Percentiles rank a stretch among this genome's conserved stretches.
Evolutionary conservation across 2,329 filamentous ascomycete genomes (phyloP).

Genomic region (Ceratocystis alfenasii): DNA sequence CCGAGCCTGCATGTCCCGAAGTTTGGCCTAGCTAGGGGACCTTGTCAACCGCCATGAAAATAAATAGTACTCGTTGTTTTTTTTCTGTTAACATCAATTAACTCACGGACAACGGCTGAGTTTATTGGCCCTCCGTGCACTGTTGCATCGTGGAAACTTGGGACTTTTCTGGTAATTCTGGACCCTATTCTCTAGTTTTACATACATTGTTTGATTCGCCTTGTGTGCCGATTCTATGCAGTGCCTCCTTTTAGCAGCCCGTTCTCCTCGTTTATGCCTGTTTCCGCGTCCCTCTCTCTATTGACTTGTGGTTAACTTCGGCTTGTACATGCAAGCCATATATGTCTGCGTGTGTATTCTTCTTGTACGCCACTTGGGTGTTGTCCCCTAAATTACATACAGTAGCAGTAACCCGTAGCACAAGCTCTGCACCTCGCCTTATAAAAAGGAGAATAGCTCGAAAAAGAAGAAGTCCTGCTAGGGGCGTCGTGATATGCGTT

Average conservation of each 20-base stretch:
- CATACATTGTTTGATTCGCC: background rate
- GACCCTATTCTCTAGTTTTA: background rate
- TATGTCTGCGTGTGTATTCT: no score
- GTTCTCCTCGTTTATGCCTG: background rate
- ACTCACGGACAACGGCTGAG: background rate
- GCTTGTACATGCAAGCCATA: background rate
- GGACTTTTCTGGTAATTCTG: background rate
- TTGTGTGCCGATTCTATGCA: background rate
- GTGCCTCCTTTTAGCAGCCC: background rate
- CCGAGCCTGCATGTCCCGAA: background rate
- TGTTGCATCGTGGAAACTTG: background rate
- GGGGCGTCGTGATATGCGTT: no score
- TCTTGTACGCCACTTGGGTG: no score
- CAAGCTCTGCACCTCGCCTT: no score
- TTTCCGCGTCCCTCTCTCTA: background rate
- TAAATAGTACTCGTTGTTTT: background rate
- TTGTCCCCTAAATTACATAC: no score
- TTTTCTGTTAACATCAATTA: background rate
- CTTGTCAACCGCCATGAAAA: background rate
- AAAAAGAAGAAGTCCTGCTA: no score
- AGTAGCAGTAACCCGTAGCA: background rate
- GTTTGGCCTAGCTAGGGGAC: background rate
- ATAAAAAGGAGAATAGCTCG: no score
- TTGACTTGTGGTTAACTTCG: background rate
- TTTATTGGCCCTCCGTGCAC: background rate